Conservation (phyloP, 345 rosid genomes). For the Salix brachista region DNA sequence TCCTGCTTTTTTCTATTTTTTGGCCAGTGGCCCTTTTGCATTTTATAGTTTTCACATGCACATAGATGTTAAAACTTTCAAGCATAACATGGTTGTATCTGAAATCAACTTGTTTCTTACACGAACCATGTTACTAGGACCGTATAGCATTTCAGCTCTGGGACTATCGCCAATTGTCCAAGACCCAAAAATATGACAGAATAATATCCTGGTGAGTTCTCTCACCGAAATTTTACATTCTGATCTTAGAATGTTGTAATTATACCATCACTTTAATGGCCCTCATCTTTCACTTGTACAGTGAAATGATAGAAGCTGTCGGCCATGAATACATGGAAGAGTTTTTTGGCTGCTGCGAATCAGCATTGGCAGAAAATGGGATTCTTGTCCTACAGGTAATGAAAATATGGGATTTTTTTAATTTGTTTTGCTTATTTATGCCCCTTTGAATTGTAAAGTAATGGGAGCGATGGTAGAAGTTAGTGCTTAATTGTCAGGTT, state of each 20-base stretch:
- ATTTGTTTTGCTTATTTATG: not conserved
- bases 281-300: constrained; percentile 18
- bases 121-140: constrained; percentile 36
- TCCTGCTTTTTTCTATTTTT: not conserved
- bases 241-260: not conserved
- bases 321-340: constrained; percentile 93
- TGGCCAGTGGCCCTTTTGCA: not conserved
- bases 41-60: not conserved
- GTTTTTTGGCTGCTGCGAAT: constrained; percentile 68
- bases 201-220: constrained; percentile 71
- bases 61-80: not conserved
- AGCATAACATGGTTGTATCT: not conserved
- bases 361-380: constrained; percentile 70
- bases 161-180: constrained; percentile 72
- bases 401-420: not conserved
- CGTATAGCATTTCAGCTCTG: constrained; percentile 57
- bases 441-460: not conserved
- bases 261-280: constrained; percentile 2
- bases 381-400: constrained; percentile 77
- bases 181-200: constrained; percentile 56
- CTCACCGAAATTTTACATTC: not conserved
- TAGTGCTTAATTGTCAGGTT: not conserved
- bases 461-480: not conserved
- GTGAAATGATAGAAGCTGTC: constrained; percentile 92
- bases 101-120: not conserved